phyloP scores from a whole-genome alignment of 805 yeast species.

The Candida wancherniae region DNA sequence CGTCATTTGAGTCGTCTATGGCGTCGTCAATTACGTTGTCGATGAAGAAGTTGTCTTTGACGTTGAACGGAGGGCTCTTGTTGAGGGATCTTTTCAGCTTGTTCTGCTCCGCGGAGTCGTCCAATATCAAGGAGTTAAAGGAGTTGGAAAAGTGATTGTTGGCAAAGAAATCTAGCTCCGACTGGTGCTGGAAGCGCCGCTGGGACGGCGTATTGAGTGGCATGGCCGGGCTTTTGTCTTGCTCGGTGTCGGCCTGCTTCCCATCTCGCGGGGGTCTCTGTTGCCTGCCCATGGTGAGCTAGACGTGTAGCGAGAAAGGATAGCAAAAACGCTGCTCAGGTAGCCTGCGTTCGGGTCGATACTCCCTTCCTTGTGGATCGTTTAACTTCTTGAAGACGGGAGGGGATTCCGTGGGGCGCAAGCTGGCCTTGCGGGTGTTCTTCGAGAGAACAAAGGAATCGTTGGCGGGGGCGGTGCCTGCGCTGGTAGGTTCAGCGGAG shows the following conservation, averaged over 20 bases:
- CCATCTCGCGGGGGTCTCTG: slow-evolving; percentile 1
- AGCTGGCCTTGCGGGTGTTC: too few relatives aligned
- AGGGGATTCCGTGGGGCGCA: too few relatives aligned
- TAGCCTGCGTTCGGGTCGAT: too few relatives aligned
- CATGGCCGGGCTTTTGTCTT: background rate
- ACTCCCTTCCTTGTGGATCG: too few relatives aligned
- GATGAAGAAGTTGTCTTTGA: slow-evolving; percentile 25
- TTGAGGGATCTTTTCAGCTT: slow-evolving; percentile 23
- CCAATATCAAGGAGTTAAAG: slow-evolving; percentile 39
- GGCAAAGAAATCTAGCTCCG: slow-evolving; percentile 30
- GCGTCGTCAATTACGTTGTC: slow-evolving; percentile 15
- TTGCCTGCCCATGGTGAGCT: background rate
- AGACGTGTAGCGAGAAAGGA: too few relatives aligned
- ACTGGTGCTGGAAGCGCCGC: slow-evolving; percentile 5
- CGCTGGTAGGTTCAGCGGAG: too few relatives aligned
- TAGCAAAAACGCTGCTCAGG: too few relatives aligned
- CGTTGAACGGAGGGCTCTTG: slow-evolving; percentile 40
- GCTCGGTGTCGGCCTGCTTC: background rate
- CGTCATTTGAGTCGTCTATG: slow-evolving; percentile 6
- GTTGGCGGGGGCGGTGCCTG: too few relatives aligned
- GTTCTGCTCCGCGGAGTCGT: slow-evolving; percentile 27
- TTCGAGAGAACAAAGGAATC: too few relatives aligned
- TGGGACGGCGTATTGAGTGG: slow-evolving; percentile 2
- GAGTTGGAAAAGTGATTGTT: slow-evolving; percentile 38
- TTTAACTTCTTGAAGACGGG: too few relatives aligned